A percentile compares a stretch with the other conserved stretches of the same genome.
phyloP scores from a whole-genome alignment of 2,329 filamentous ascomycete species.

The Scopulariopsis brevicaulis region DNA sequence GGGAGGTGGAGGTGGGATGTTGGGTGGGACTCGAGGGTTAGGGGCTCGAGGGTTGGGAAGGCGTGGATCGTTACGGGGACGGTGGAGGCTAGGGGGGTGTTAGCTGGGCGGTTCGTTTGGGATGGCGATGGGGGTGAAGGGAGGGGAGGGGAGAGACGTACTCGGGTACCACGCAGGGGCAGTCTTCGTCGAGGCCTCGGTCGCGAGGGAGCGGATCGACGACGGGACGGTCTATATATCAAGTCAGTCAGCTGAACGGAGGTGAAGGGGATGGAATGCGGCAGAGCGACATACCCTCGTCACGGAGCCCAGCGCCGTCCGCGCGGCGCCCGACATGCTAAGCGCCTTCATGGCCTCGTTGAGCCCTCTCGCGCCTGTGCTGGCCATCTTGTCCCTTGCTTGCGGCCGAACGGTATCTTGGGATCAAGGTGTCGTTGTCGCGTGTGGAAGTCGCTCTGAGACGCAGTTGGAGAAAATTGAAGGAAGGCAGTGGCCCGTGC shows the following conservation, averaged over 20 bases:
- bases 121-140: neutral
- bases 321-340: conserved; percentile 23
- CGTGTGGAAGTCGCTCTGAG: neutral
- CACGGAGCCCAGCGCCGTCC: neutral
- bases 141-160: conserved; percentile 14
- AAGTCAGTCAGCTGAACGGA: neutral
- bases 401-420: neutral
- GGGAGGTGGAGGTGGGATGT: conserved; percentile 77
- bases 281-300: neutral
- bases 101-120: neutral
- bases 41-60: conserved; percentile 83
- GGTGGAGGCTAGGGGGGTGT: conserved; percentile 18
- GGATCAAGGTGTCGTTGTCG: neutral
- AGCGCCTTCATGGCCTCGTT: conserved; percentile 40
- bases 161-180: conserved; percentile 34
- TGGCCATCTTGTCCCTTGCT: conserved; percentile 24
- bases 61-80: conserved; percentile 79
- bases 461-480: neutral
- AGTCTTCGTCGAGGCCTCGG: conserved; percentile 26
- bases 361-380: conserved; percentile 36
- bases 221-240: conserved; percentile 8
- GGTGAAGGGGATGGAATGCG: neutral
- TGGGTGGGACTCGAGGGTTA: conserved; percentile 65
- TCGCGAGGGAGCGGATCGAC: conserved; percentile 46
- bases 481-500: neutral